Base-by-base conservation (phyloP, 1,284 basidiomycete species). In the Grifola frondosa region DNA sequence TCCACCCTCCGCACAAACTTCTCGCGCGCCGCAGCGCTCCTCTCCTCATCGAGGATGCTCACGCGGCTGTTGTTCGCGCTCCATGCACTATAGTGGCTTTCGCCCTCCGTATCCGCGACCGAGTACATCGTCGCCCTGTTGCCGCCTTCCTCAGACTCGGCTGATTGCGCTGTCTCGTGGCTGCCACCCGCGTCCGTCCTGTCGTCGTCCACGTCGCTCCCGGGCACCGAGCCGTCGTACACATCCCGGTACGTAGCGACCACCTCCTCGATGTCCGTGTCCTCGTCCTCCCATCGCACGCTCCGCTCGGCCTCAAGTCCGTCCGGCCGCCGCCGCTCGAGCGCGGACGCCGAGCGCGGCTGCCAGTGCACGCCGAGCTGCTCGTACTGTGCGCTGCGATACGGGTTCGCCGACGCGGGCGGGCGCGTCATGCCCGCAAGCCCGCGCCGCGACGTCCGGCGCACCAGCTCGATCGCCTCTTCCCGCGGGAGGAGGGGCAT, bases 11-110 rank as follows among this genome's bases (percentile, higher is more conserved):
- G 53, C 34, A 81, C 62, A 49, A 83, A 73, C 52, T 70, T 61
- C 31, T 71, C 68, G 40, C 79, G 64, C 42, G 71, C 66, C 46
- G 66, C 60, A 46, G 69, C 74, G 55, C 77, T 81, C 55, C 68
- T 70, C 36, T 78, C 74, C 17, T 64, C 59, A 49, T 82, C 78
- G 51, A 82, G 48, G 46, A 82, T 68, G 54, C 78, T 80, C 30
- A 62, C 63, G 6, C 75, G 74, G 46, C 71, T 74, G 37, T 73
- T 71, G 22, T 70, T 52, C 25, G 50, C 55, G 44, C 60, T 67
- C 61, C 73, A 77, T 46, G 67, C 66, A 42, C 72, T 74, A 58
- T 69, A 71, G 28, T 70, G 65, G 44, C 64, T 65, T 13, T 58
- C 64, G 23, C 62, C 50, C 52, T 61, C 49, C 37, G 63, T 49